These are phyloP conservation scores for Dictyostelium intermedium DNA, from an alignment of 78 protist genomes.

Conservation along the genomic window DNA sequence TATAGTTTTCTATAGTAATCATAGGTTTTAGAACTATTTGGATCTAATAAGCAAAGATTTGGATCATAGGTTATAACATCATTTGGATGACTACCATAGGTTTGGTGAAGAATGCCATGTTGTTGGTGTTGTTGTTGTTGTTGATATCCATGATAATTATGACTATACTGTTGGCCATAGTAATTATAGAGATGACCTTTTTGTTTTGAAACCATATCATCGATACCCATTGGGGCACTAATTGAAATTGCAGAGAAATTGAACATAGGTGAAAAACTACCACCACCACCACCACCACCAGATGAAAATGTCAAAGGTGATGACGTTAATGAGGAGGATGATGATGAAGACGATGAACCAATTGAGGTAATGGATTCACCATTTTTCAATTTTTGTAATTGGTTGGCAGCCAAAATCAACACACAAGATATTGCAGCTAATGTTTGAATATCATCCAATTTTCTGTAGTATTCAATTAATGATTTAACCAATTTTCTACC, in stretches of 20 bases:
- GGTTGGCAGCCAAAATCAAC: constrained; percentile 43
- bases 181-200: background rate
- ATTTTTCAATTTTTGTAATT: constrained; percentile 4
- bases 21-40: constrained; percentile 17
- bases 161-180: background rate
- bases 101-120: background rate
- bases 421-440: constrained; percentile 41
- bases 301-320: background rate
- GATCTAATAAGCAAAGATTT: constrained; percentile 15
- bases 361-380: background rate
- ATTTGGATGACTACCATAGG: background rate
- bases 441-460: constrained; percentile 74
- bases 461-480: constrained; percentile 37
- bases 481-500: constrained; percentile 56
- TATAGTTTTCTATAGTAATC: constrained; percentile 31
- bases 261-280: background rate
- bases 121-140: no score
- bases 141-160: background rate
- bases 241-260: background rate
- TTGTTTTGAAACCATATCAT: background rate
- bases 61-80: background rate
- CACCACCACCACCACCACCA: background rate
- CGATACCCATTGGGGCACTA: background rate
- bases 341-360: background rate
- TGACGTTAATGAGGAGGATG: background rate